Conservation (phyloP, 2,329 filamentous ascomycete genomes). For the Teratosphaeria zuluensis region DNA sequence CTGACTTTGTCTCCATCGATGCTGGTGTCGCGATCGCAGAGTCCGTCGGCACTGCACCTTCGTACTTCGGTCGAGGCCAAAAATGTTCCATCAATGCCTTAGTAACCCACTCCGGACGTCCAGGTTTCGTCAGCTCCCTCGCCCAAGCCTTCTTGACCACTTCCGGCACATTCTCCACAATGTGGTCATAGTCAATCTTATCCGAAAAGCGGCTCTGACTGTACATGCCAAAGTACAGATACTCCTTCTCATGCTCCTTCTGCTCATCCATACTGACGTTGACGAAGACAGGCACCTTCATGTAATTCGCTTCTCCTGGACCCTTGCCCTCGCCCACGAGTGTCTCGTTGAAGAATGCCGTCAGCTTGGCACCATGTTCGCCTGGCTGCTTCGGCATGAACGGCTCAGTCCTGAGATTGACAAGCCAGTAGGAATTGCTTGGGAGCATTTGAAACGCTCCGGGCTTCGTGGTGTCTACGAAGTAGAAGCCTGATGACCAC, state of each 20-base stretch:
- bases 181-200: slow-evolving; percentile 34
- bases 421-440: slow-evolving; percentile 32
- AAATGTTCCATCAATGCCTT: slow-evolving; percentile 32
- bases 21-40: slow-evolving; percentile 6
- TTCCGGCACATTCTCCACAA: slow-evolving; percentile 28
- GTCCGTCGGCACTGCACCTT: slow-evolving; percentile 23
- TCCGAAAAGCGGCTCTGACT: slow-evolving; percentile 35
- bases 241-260: slow-evolving; percentile 14
- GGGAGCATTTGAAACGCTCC: slow-evolving; percentile 2
- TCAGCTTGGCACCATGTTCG: slow-evolving; percentile 37
- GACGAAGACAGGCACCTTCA: slow-evolving; percentile 35
- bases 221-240: slow-evolving; percentile 39
- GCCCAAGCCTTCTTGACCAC: slow-evolving; percentile 30
- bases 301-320: slow-evolving; percentile 19
- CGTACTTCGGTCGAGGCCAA: slow-evolving; percentile 33
- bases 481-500: slow-evolving; percentile 35
- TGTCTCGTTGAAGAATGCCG: slow-evolving; percentile 35
- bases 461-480: slow-evolving; percentile 22
- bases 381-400: slow-evolving; percentile 33
- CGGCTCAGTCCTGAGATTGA: slow-evolving; percentile 30
- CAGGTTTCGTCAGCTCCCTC: slow-evolving; percentile 24
- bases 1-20: neutral
- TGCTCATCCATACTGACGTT: neutral
- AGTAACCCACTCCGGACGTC: slow-evolving; percentile 35
- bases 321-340: slow-evolving; percentile 16